Evolutionary conservation across 768 basidiomycete species (phyloP).

Genomic region (Boletus huronensis): DNA sequence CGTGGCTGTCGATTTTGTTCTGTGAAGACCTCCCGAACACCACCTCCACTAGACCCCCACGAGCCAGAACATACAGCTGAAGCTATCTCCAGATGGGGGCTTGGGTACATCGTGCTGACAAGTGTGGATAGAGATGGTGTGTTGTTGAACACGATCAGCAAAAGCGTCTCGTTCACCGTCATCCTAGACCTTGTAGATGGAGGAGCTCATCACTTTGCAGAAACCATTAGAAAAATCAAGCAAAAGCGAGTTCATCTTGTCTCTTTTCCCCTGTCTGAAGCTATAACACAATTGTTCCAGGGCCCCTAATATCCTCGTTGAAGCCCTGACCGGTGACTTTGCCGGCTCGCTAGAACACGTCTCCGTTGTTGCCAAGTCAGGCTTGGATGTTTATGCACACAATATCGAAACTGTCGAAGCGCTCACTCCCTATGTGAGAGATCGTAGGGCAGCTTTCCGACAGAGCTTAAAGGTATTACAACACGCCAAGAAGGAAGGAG

Average conservation of each 20-base stretch:
- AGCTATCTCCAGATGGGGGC: conserved; percentile 95
- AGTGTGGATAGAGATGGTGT: conserved; percentile 95
- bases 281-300: conserved; percentile 37
- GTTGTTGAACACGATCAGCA: conserved; percentile 19
- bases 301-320: conserved; percentile 93
- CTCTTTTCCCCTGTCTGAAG: neutral
- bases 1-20: conserved; percentile 97
- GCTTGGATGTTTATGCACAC: conserved; percentile 96
- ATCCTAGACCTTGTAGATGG: conserved; percentile 84
- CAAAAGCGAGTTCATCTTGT: conserved; percentile 63
- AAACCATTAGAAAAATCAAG: conserved; percentile 93
- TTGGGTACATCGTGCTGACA: conserved; percentile 97
- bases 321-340: conserved; percentile 96
- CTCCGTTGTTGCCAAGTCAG: conserved; percentile 81
- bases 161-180: neutral
- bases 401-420: conserved; percentile 96
- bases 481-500: conserved; percentile 80
- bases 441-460: conserved; percentile 87
- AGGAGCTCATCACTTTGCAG: conserved; percentile 91
- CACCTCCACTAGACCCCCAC: conserved; percentile 89
- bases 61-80: conserved; percentile 99
- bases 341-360: conserved; percentile 74
- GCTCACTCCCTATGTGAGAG: conserved; percentile 91
- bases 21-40: conserved; percentile 87
- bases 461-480: conserved; percentile 79